Percentiles rank a stretch among this genome's conserved stretches.
Conservation (phyloP, 768 basidiomycete genomes). For the Tricholoma saponaceum region DNA sequence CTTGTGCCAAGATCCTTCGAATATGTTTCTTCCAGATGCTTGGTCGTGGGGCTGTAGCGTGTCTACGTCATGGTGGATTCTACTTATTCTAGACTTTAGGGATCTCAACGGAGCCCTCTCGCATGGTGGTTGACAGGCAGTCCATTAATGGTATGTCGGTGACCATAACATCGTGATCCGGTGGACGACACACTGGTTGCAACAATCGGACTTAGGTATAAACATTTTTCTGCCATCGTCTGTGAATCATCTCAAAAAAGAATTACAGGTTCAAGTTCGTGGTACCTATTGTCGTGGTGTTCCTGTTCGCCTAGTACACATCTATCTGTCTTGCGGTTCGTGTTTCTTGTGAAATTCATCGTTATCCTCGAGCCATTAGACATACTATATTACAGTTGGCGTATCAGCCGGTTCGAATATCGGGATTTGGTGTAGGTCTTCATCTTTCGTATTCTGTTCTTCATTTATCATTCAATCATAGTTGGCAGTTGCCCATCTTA, state of each 20-base stretch:
- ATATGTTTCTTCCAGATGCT: background rate
- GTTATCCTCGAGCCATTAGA: conserved; percentile 10
- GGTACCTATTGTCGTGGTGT: conserved; percentile 16
- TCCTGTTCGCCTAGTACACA: conserved; percentile 24
- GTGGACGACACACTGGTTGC: conserved; percentile 21
- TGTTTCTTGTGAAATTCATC: background rate
- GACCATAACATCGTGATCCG: background rate
- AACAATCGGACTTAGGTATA: conserved; percentile 29
- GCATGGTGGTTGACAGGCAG: conserved; percentile 30
- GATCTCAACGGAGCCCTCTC: conserved; percentile 24
- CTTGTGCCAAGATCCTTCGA: conserved; percentile 17
- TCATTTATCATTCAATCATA: conserved; percentile 2
- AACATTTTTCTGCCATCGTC: conserved; percentile 26
- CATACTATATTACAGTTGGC: conserved; percentile 22
- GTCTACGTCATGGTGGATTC: conserved; percentile 23
- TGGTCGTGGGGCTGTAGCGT: conserved; percentile 16
- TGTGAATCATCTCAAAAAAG: conserved; percentile 24
- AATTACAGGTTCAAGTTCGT: conserved; percentile 20
- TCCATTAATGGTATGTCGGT: conserved; percentile 21
- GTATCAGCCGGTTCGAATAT: conserved; percentile 13
- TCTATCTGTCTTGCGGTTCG: conserved; percentile 22
- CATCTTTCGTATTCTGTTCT: background rate
- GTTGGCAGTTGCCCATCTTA: conserved; percentile 26
- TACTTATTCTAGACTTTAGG: conserved; percentile 22
- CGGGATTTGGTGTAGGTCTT: conserved; percentile 24